Evolutionary conservation across 176 grass and related monocot genomes (phyloP).

Genomic region (Oryza meridionalis): DNA sequence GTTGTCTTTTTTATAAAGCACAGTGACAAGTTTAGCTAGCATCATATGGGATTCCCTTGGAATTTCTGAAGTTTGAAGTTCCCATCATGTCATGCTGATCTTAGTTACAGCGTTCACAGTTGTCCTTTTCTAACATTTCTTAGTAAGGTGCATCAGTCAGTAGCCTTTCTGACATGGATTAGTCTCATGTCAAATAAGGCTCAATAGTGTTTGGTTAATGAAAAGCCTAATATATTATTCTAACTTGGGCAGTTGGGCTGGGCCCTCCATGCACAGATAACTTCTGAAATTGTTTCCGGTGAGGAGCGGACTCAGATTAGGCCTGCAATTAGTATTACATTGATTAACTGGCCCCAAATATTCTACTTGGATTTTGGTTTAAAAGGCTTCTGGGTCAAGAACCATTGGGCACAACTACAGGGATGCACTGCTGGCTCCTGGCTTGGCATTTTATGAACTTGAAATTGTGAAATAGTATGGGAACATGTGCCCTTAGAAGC

Average conservation of each 20-base stretch:
- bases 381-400: constrained; percentile 21
- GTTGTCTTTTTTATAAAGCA: background rate
- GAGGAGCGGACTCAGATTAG: background rate
- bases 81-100: background rate
- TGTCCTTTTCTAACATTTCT: background rate
- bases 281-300: background rate
- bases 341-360: background rate
- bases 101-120: background rate
- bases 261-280: background rate
- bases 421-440: background rate
- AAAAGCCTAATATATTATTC: background rate
- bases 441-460: background rate
- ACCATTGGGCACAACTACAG: background rate
- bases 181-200: constrained; percentile 20
- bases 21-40: background rate
- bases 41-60: background rate
- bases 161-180: background rate
- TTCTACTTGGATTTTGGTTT: constrained; percentile 2
- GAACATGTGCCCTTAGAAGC: constrained; percentile 15
- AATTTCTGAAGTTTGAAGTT: background rate
- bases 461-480: constrained; percentile 7
- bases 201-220: background rate
- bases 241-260: background rate
- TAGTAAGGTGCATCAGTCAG: constrained; percentile 1
- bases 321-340: background rate